Evolutionary conservation across 306 rosid species (phyloP).

Genomic region (Vigna angularis): DNA sequence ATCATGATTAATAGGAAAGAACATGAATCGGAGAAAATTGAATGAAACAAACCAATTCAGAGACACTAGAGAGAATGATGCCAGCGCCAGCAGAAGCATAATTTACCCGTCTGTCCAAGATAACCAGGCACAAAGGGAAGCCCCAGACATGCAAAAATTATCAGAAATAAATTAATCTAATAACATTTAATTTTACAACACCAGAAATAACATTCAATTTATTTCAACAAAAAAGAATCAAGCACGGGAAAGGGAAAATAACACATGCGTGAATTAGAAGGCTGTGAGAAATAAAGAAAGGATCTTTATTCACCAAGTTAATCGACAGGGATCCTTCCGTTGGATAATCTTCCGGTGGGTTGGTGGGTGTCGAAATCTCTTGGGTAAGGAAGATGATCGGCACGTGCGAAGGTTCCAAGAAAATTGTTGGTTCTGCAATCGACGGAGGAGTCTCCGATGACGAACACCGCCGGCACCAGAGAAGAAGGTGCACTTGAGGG

Average conservation of each 20-base stretch:
- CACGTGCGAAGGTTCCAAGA: constrained; percentile 79
- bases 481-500: constrained; percentile 46
- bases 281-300: background rate
- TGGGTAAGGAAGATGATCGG: constrained; percentile 84
- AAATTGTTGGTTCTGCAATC: constrained; percentile 87
- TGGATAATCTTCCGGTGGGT: constrained; percentile 85
- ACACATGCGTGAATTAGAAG: too few species aligned
- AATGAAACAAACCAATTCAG: constrained; percentile 75
- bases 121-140: constrained; percentile 90
- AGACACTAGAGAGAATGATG: constrained; percentile 79
- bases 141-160: constrained; percentile 55
- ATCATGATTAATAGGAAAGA: background rate
- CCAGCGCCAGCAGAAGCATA: constrained; percentile 97
- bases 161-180: background rate
- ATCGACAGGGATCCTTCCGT: constrained; percentile 89
- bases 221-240: background rate
- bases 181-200: too few species aligned
- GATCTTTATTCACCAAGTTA: constrained; percentile 60
- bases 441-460: constrained; percentile 89
- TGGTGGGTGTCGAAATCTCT: constrained; percentile 81
- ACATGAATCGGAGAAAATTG: background rate
- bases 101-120: constrained; percentile 79
- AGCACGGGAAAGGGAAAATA: background rate
- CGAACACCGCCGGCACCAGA: constrained; percentile 71
- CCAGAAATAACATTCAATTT: background rate